Conservation (phyloP, 495 filamentous ascomycete species). For the Letharia lupina region DNA sequence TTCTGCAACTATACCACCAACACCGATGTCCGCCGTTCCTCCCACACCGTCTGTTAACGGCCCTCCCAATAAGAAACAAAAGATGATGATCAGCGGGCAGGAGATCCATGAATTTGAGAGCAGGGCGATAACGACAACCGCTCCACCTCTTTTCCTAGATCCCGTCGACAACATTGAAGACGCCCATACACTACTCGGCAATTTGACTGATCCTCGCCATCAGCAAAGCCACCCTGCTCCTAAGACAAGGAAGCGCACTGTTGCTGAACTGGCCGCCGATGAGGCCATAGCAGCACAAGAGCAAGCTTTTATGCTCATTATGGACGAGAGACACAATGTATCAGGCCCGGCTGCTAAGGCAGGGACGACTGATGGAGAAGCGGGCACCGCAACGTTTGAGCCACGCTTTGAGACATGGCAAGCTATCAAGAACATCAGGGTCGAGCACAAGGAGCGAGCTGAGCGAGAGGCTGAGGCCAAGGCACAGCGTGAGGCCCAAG, state of each 20-base stretch:
- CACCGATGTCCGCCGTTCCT: conserved; percentile 54
- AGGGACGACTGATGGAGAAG: conserved; percentile 63
- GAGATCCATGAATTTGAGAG: conserved; percentile 68
- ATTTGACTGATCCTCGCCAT: conserved; percentile 67
- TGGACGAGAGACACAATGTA: conserved; percentile 74
- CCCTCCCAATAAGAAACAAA: conserved; percentile 60
- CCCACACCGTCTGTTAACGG: conserved; percentile 45
- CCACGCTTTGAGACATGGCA: conserved; percentile 88
- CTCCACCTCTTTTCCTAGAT: conserved; percentile 65
- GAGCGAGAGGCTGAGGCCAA: conserved; percentile 58
- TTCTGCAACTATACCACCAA: conserved; percentile 49
- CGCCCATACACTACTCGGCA: conserved; percentile 57
- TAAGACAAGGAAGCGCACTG: conserved; percentile 85
- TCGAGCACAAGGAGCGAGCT: conserved; percentile 61
- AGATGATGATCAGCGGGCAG: conserved; percentile 64
- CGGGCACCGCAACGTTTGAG: conserved; percentile 62
- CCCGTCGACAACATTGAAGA: conserved; percentile 60
- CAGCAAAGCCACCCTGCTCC: conserved; percentile 65
- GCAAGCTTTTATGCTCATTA: conserved; percentile 84
- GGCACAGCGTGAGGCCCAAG: conserved; percentile 43
- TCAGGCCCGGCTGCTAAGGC: conserved; percentile 52
- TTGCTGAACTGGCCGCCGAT: conserved; percentile 88
- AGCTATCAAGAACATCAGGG: conserved; percentile 74
- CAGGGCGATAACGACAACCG: conserved; percentile 59
- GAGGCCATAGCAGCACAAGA: conserved; percentile 82